Evolutionary conservation across 257 asterid genomes (phyloP), one percentile per base, ranked within the genome.

Genomic region (Cinchona pubescens): DNA sequence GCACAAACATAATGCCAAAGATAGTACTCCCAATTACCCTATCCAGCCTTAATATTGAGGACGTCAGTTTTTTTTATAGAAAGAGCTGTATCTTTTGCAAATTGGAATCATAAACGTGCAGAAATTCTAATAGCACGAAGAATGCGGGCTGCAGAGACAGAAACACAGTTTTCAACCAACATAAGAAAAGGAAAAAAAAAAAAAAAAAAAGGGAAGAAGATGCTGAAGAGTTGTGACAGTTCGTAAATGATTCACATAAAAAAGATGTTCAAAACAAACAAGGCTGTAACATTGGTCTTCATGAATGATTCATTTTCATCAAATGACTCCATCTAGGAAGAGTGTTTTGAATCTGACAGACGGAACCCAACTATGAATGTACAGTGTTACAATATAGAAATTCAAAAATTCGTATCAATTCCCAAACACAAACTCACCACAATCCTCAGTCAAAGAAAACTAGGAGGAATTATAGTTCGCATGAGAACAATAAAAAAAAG

Each of bases 51-150:
- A 72, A 67, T 18, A 81, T 76, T 0, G 80, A 81, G 48, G 76
- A 64, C 7, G 80, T 68, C 42, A 81, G 72, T 49, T 62, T 74
- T 78, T 74, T 77, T 42, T 66, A 78, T 23, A 72, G 42, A 74
- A 74, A 69, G 79, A 48, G 85, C 85, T 5, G 85, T 81, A 62
- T 81, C 85, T 55, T 64, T 72, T 16, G 80, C 59, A 74, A 81
- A 81, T 53, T 80, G 77, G 61, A 81, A 81, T 62, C 77, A 73
- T 63, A 81, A 76, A 29, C 85, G 85, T 23, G 82, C 82, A 37
- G 85, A 80, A 35, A 81, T 81, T 77, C 85, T 81, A 23, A 81
- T 53, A 49, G 79, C 85, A 3, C 85, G 82, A 68, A 81, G 59
- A 56, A 81, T 81, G 32, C 85, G 85, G 53, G 85, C 85, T 81